phyloP scores from a whole-genome alignment of 371 early-diverging fungal species.

The Lichtheimia hyalospora region DNA sequence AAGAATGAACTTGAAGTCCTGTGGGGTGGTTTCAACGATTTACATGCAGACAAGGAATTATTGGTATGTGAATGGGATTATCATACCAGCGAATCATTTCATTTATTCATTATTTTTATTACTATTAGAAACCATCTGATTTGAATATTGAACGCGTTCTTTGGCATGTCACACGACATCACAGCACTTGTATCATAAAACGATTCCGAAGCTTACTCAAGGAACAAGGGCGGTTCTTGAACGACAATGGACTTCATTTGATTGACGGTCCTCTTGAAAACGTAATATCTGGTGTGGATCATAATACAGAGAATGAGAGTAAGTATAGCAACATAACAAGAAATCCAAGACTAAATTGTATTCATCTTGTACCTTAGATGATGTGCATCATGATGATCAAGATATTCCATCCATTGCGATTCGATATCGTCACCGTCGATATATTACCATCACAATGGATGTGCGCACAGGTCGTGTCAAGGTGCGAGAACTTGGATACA shows the following conservation, averaged over 20 bases:
- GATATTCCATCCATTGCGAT: constrained; percentile 38
- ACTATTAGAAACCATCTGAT: constrained; percentile 42
- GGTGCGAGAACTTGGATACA: constrained; percentile 50
- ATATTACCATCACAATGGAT: constrained; percentile 55
- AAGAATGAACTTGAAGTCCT: constrained; percentile 29
- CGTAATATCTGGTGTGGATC: constrained; percentile 3
- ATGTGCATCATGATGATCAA: neutral
- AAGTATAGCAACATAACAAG: neutral
- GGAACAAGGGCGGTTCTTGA: constrained; percentile 30
- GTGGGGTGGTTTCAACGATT: constrained; percentile 35
- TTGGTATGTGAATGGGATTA: constrained; percentile 18
- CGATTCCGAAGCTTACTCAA: constrained; percentile 43
- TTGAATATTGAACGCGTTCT: constrained; percentile 51
- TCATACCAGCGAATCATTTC: neutral
- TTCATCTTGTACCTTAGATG: neutral
- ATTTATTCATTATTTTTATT: neutral
- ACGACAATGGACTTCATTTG: constrained; percentile 34
- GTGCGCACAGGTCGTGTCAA: constrained; percentile 56
- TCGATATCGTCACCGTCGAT: constrained; percentile 53
- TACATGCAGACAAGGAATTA: constrained; percentile 32
- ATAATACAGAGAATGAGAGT: neutral
- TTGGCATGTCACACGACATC: constrained; percentile 49
- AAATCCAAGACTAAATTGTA: neutral
- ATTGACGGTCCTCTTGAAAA: constrained; percentile 15
- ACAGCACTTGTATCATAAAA: constrained; percentile 49